Base-by-base conservation (phyloP, 2,329 filamentous ascomycete species). In the Arthrobotrys iridis region DNA sequence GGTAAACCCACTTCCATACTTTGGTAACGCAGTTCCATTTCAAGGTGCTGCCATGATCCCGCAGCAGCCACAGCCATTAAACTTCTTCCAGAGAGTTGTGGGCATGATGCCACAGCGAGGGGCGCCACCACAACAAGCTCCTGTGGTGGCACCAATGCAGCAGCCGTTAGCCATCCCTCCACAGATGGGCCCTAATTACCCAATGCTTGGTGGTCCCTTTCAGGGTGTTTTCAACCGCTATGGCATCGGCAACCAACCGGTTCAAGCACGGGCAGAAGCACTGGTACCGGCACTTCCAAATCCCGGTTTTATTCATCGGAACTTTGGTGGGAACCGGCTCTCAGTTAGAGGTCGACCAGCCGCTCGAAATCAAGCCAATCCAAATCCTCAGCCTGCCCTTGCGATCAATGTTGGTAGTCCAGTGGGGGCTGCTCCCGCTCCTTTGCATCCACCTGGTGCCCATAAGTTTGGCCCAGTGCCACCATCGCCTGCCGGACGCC, bases 241-340 rank as follows among this genome's bases (percentile, higher is more conserved):
- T 13, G 50, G 50, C 2, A 11, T 52, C 5, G n/a, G 4, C n/a
- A 26, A 46, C 43, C 43, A 46, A 18, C 41, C 41, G 1, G 41
- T 3, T 5, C 41, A 22, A 5, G 59, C 46, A 26, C 46, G 3
- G 4, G 22, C 18, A 28, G 30, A 35, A 24, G 28, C 43, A 6
- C 22, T 43, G 4, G 62, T 22, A n/a, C n/a, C n/a, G n/a, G n/a
- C n/a, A n/a, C n/a, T n/a, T n/a, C n/a, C n/a, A 6, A 45, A 60
- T 26, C 40, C 33, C 3, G 68, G 68, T 1, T 73, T 73, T n/a
- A 59, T 73, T 3, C 50, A 65, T 22, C 8, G 68, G 45, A 73
- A 73, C 33, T 73, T 73, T 20, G 59, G 68, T 45, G 68, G 68
- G 5, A 73, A 73, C 24, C 15, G 68, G 7, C 20, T 73, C 3